Evolutionary conservation across 2,329 filamentous ascomycete genomes (phyloP), one percentile per base, ranked within the genome.

Genomic region (Cryoendolithus antarcticus): DNA sequence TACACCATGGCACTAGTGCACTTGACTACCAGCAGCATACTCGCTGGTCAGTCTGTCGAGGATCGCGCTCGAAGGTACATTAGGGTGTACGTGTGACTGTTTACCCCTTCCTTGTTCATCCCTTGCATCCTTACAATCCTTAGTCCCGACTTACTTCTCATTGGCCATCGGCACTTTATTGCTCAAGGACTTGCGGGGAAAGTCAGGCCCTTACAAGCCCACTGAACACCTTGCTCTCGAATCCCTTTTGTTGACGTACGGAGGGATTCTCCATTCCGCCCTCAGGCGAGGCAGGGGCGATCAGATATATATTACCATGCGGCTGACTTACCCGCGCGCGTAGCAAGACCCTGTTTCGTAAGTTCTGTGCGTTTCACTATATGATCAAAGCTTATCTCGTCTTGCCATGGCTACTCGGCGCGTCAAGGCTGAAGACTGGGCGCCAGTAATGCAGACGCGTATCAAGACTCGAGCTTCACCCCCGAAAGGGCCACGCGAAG

Each of bases 401-500:
- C 24, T 27, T 27, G 24, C 8, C 34, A 51, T 46, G 43, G 41
- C 43, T 13, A 30, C 31, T 9, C 33, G 41, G 36, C 41, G 42
- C 21, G 38, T 40, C 31, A 34, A 37, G 11, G 38, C 40, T 6
- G 42, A 48, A 30, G 44, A 48, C 24, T 48, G 45, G 47, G 36
- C 27, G 28, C 39, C 43, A 27, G 40, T 32, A 15, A 40, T 29
- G 15, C 41, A 38, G 7, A 45, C 44, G n/a, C 42, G 35, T 19
- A 47, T 48, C n/a, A 11, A 37, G 6, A 41, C 44, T 1, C 38
- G 42, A 24, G 4, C 34, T n/a, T 21, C 40, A 1, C 28, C 39
- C 7, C 19, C 38, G 2, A 37, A 41, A 21, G 37, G 47, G 21
- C 41, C 46, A 3, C 34, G 42, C 35, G 46, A 49, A 35, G 46